Evolutionary conservation across 1,139 yeast species (phyloP).

Genomic region (Zhuliangozyma parablackwelliae): DNA sequence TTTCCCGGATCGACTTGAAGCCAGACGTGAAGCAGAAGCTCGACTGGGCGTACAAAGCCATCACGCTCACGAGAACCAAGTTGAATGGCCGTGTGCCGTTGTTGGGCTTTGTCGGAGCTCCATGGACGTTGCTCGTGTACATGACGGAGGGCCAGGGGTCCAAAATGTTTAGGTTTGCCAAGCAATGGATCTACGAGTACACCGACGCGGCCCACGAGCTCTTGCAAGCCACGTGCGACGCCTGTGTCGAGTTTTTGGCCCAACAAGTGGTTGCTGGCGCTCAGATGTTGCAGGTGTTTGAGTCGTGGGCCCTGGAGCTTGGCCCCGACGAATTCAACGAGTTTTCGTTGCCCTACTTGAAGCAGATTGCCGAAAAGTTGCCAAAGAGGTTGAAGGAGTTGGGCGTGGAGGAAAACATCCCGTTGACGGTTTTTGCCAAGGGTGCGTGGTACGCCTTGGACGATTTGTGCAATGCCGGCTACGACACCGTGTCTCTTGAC

Average conservation of each 20-base stretch:
- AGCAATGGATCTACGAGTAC: constrained; percentile 84
- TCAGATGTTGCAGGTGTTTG: constrained; percentile 93
- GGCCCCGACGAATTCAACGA: constrained; percentile 85
- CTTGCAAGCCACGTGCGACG: constrained; percentile 77
- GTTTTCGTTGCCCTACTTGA: constrained; percentile 84
- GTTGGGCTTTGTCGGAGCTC: constrained; percentile 95
- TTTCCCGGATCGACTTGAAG: constrained; percentile 52
- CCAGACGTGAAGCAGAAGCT: constrained; percentile 73
- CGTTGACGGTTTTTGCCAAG: constrained; percentile 87
- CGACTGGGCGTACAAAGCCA: constrained; percentile 93
- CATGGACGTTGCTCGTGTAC: constrained; percentile 94
- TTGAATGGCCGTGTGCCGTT: constrained; percentile 89
- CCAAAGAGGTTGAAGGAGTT: constrained; percentile 68
- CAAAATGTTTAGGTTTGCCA: constrained; percentile 82
- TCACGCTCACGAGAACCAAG: constrained; percentile 79
- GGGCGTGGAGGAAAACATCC: constrained; percentile 69
- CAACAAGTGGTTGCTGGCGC: constrained; percentile 97
- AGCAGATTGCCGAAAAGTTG: constrained; percentile 66
- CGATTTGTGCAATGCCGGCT: constrained; percentile 78
- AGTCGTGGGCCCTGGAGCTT: constrained; percentile 97
- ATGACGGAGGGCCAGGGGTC: constrained; percentile 99
- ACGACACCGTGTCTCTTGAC: constrained; percentile 83
- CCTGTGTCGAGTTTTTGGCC: constrained; percentile 87
- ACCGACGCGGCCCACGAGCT: constrained; percentile 69
- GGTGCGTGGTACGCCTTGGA: constrained; percentile 98